Conservation (phyloP, 306 rosid genomes). For the Canavalia ensiformis region DNA sequence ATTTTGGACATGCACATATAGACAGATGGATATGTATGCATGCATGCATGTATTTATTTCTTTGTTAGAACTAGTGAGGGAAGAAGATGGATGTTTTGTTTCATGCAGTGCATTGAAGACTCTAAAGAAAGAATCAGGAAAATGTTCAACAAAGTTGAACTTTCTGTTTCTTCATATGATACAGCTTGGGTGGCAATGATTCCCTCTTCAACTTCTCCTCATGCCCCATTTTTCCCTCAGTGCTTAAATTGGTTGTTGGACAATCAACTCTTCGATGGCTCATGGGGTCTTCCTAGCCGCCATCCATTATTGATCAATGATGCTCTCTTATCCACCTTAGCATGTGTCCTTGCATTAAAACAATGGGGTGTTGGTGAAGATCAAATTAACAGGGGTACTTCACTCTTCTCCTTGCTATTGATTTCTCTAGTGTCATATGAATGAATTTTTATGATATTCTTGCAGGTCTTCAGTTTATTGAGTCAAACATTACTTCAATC, state of each 20-base stretch:
- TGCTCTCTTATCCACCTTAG: conserved; percentile 79
- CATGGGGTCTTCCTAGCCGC: conserved; percentile 70
- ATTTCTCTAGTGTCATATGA: conserved; percentile 22
- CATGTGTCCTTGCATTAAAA: conserved; percentile 75
- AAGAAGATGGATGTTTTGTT: conserved; percentile 12
- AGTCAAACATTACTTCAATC: conserved; percentile 71
- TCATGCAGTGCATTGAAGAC: conserved; percentile 65
- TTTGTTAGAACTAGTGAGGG: not conserved
- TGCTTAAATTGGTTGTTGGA: conserved; percentile 79
- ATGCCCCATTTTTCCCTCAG: conserved; percentile 73
- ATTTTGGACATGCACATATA: not conserved
- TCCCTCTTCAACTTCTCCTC: conserved; percentile 65
- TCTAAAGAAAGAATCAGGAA: conserved; percentile 67
- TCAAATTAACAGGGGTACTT: conserved; percentile 69
- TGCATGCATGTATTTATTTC: too few relatives aligned
- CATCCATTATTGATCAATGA: conserved; percentile 69
- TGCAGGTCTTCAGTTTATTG: conserved; percentile 79
- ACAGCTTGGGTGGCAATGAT: conserved; percentile 97
- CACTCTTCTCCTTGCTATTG: conserved; percentile 2
- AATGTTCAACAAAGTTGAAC: conserved; percentile 75
- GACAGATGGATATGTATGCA: too few relatives aligned
- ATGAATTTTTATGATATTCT: conserved; percentile 30
- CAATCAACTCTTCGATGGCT: conserved; percentile 82
- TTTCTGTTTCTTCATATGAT: conserved; percentile 81
- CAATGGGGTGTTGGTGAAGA: conserved; percentile 74